phyloP scores from a whole-genome alignment of 2,329 filamentous ascomycete species.

The Penicillium hordei region DNA sequence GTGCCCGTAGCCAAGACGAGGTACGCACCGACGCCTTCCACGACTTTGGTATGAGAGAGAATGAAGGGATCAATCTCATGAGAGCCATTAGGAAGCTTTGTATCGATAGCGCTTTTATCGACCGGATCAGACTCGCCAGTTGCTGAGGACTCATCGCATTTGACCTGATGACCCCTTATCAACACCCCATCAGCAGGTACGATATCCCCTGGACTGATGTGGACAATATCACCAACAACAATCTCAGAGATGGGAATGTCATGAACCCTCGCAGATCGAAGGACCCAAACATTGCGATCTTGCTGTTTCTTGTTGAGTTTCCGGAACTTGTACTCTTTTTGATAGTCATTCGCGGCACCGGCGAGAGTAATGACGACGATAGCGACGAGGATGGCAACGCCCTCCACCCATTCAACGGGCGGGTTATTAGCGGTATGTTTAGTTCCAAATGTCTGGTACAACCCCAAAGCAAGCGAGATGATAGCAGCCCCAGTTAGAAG shows the following conservation, averaged over 20 bases:
- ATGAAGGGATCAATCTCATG: conserved; percentile 64
- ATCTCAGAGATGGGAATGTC: conserved; percentile 52
- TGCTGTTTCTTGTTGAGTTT: conserved; percentile 64
- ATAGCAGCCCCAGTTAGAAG: conserved; percentile 66
- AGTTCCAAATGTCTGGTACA: conserved; percentile 52
- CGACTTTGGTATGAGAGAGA: conserved; percentile 74
- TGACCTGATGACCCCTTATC: conserved; percentile 55
- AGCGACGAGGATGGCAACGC: conserved; percentile 68
- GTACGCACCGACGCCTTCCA: conserved; percentile 73
- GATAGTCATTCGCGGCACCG: conserved; percentile 70
- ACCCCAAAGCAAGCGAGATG: conserved; percentile 69
- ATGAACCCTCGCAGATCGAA: conserved; percentile 63
- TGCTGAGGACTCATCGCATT: conserved; percentile 24
- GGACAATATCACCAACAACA: conserved; percentile 38
- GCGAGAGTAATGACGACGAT: conserved; percentile 69
- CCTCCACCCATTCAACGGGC: conserved; percentile 69
- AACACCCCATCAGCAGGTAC: conserved; percentile 64
- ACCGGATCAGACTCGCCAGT: conserved; percentile 22
- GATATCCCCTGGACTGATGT: conserved; percentile 58
- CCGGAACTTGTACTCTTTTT: conserved; percentile 70
- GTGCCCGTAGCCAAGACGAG: conserved; percentile 69
- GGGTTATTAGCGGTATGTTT: conserved; percentile 24
- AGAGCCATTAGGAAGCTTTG: conserved; percentile 22
- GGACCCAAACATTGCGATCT: conserved; percentile 65
- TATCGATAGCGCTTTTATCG: conserved; percentile 8